These are phyloP conservation scores for Yamadazyma insecticola DNA, from an alignment of 805 yeast species.

Conservation along the genomic window DNA sequence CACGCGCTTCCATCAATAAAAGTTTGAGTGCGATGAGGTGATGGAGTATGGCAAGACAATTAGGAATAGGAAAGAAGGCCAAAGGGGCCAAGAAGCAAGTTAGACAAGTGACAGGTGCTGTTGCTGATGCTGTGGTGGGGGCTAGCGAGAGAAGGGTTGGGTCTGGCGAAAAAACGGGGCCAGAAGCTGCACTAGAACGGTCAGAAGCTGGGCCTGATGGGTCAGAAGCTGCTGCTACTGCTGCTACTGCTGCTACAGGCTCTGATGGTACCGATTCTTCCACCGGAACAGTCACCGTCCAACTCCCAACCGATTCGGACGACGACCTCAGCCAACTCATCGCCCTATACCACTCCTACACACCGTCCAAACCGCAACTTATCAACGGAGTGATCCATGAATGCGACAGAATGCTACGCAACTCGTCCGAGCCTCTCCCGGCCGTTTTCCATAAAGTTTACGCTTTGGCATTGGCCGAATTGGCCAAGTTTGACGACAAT, in stretches of 20 bases:
- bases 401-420: constrained; percentile 73
- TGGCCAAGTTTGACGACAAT: constrained; percentile 47
- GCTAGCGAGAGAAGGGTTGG: too few relatives aligned
- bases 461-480: constrained; percentile 63
- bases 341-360: too few relatives aligned
- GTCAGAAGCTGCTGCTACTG: not conserved
- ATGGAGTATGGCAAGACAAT: constrained; percentile 23
- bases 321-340: constrained; percentile 76
- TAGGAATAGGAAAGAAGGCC: constrained; percentile 42
- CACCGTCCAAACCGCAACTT: constrained; percentile 60
- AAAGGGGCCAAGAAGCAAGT: constrained; percentile 35
- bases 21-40: not conserved
- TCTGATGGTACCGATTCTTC: constrained; percentile 8
- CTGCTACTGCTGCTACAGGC: too few relatives aligned
- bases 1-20: not conserved
- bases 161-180: too few relatives aligned
- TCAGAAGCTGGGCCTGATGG: constrained; percentile 13
- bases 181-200: constrained; percentile 3
- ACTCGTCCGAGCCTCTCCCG: too few relatives aligned
- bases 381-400: constrained; percentile 88
- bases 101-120: not conserved
- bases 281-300: constrained; percentile 44
- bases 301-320: constrained; percentile 63
- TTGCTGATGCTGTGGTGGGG: not conserved
- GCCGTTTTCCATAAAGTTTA: constrained; percentile 68